phyloP scores from a whole-genome alignment of 176 grass and related monocot genomes.

The Triticum aestivum region DNA sequence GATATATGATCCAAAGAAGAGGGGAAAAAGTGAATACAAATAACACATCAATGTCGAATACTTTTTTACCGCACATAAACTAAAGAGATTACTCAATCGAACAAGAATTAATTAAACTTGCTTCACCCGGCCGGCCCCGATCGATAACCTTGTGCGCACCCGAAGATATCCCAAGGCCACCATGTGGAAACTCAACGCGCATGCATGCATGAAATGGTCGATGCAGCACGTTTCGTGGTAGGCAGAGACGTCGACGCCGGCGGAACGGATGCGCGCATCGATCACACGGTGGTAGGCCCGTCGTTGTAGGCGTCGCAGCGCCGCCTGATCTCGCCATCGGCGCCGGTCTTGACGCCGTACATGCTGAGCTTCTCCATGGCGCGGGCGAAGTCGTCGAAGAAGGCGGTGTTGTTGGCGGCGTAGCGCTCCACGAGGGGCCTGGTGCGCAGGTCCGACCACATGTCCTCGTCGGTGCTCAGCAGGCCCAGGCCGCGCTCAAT shows the following conservation, averaged over 20 bases:
- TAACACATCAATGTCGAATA: background rate
- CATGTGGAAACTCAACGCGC: background rate
- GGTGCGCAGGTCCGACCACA: conserved; percentile 56
- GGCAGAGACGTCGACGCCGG: background rate
- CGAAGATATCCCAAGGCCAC: background rate
- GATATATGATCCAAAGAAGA: background rate
- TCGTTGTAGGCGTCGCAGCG: conserved; percentile 73
- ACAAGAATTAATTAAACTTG: background rate
- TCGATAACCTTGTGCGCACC: background rate
- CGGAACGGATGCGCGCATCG: background rate
- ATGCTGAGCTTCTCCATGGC: conserved; percentile 86
- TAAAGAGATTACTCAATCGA: conserved; percentile 21
- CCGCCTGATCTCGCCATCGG: conserved; percentile 67
- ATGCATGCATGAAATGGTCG: background rate
- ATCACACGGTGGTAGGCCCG: conserved; percentile 37
- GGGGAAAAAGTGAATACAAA: background rate
- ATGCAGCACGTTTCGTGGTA: background rate
- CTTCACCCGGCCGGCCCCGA: background rate
- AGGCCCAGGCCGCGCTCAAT: conserved; percentile 64
- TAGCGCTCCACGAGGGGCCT: conserved; percentile 68
- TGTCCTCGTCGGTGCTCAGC: conserved; percentile 62
- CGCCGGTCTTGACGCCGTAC: conserved; percentile 58
- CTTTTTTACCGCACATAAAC: background rate
- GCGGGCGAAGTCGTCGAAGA: conserved; percentile 69
- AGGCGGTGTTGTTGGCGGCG: conserved; percentile 55